A percentile compares a stretch with the other conserved stretches of the same genome.
phyloP scores from a whole-genome alignment of 73 alveolate genomes.

The Symbiodinium pilosum region DNA sequence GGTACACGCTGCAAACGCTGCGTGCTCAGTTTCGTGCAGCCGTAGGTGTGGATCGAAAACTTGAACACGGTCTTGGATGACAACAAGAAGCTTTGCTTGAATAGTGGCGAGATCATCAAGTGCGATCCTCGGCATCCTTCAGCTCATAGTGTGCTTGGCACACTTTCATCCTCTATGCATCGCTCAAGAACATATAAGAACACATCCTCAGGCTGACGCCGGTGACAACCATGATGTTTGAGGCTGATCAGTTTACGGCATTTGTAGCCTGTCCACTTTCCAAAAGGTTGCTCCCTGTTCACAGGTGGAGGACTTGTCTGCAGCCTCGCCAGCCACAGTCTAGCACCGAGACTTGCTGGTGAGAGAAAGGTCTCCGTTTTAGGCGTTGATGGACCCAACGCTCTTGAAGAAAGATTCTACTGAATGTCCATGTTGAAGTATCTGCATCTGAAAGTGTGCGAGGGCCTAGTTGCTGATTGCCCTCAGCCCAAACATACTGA shows the following conservation, averaged over 20 bases:
- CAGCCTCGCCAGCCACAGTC: conserved; percentile 88
- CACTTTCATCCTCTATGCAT: not conserved
- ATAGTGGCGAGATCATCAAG: conserved; percentile 98
- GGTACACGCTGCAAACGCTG: too few species aligned
- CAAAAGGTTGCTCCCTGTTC: not conserved
- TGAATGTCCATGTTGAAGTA: not conserved
- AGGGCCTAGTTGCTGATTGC: not conserved
- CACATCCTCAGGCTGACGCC: conserved; percentile 96
- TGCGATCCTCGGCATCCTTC: not conserved
- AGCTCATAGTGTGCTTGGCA: not conserved
- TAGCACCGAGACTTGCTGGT: not conserved
- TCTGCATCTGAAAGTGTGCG: not conserved
- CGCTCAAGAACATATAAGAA: not conserved
- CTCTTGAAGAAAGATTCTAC: too few species aligned
- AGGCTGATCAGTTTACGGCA: conserved; percentile 96
- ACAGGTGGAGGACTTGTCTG: conserved; percentile 92
- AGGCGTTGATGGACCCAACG: too few species aligned
- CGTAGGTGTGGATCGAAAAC: conserved; percentile 99
- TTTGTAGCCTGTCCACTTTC: not conserved
- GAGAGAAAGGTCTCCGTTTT: too few species aligned
- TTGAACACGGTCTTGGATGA: conserved; percentile 99
- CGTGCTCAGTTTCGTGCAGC: too few species aligned
- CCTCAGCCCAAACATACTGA: not conserved
- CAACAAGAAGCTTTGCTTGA: conserved; percentile 99
- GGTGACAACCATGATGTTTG: conserved; percentile 99